These are phyloP conservation scores for Lignosus rhinocerotis DNA, from an alignment of 1,284 basidiomycete genomes.

Conservation along the genomic window DNA sequence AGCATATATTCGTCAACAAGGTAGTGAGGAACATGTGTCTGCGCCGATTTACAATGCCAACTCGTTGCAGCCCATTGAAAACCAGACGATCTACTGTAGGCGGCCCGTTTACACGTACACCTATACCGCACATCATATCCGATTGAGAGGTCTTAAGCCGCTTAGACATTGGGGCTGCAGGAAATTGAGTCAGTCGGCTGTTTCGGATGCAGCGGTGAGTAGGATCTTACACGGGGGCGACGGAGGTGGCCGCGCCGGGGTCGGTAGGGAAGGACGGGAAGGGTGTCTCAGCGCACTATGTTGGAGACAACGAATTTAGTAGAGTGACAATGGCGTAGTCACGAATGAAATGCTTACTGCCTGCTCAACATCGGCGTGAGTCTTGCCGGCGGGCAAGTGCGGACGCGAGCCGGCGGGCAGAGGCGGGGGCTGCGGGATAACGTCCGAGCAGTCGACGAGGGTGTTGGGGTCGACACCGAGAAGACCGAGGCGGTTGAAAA, in stretches of 20 bases:
- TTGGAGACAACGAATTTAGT: not conserved
- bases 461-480: slow-evolving; percentile 1
- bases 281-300: slow-evolving; percentile 1
- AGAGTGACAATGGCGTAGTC: no score
- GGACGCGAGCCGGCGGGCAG: not conserved
- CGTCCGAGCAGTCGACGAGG: slow-evolving; percentile 25
- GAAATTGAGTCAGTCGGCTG: not conserved
- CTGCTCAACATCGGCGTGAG: not conserved
- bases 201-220: not conserved
- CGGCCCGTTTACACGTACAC: no score
- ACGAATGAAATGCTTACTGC: not conserved
- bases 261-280: slow-evolving; percentile 4
- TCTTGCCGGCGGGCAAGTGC: slow-evolving; percentile 6
- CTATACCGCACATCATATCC: no score
- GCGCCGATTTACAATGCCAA: no score
- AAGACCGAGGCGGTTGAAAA: not conserved
- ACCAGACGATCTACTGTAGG: no score
- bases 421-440: slow-evolving; percentile 25
- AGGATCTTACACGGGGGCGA: slow-evolving; percentile 1
- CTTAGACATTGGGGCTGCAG: not conserved
- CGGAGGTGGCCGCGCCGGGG: slow-evolving; percentile 2
- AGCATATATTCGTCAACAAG: no score
- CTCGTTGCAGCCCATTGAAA: no score
- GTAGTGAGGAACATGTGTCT: no score
- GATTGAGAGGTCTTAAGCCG: not conserved